Percentiles rank a stretch among this genome's conserved stretches.
phyloP scores from a whole-genome alignment of 148 eudicot genomes.

The Chenopodium formosanum region DNA sequence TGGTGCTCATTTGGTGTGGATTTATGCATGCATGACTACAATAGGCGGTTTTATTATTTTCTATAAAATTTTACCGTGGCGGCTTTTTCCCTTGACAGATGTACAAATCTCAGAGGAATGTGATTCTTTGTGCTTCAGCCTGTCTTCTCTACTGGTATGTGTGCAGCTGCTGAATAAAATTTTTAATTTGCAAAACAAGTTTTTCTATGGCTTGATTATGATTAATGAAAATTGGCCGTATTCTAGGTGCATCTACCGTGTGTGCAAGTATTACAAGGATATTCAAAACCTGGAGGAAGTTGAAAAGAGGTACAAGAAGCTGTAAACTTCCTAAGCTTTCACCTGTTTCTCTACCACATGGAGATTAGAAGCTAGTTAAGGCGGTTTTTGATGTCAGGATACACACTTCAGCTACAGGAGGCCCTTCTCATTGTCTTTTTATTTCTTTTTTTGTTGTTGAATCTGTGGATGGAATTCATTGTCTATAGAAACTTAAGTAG shows the following conservation, averaged over 20 bases:
- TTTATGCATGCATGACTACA: neutral
- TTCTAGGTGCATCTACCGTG: constrained; percentile 76
- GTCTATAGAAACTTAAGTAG: neutral
- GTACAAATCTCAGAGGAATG: constrained; percentile 91
- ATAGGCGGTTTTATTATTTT: neutral
- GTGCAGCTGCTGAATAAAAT: neutral
- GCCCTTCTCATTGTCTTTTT: neutral
- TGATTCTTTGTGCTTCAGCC: constrained; percentile 58
- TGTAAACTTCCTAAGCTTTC: constrained; percentile 36
- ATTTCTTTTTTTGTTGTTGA: neutral
- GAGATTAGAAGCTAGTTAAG: constrained; percentile 7
- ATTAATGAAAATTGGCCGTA: neutral
- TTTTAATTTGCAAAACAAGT: neutral
- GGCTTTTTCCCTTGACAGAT: constrained; percentile 40
- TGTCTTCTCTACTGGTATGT: constrained; percentile 89
- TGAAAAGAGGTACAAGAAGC: constrained; percentile 88
- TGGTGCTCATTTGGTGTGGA: neutral
- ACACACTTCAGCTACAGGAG: constrained; percentile 6
- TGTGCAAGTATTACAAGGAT: constrained; percentile 78
- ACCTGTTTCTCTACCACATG: neutral
- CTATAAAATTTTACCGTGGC: neutral
- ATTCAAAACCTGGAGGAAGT: constrained; percentile 82
- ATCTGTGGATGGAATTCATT: neutral
- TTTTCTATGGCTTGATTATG: neutral
- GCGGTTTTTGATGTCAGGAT: neutral